These are phyloP conservation scores for Symbiodinium pilosum DNA, from an alignment of 73 alveolate genomes.

Conservation along the genomic window DNA sequence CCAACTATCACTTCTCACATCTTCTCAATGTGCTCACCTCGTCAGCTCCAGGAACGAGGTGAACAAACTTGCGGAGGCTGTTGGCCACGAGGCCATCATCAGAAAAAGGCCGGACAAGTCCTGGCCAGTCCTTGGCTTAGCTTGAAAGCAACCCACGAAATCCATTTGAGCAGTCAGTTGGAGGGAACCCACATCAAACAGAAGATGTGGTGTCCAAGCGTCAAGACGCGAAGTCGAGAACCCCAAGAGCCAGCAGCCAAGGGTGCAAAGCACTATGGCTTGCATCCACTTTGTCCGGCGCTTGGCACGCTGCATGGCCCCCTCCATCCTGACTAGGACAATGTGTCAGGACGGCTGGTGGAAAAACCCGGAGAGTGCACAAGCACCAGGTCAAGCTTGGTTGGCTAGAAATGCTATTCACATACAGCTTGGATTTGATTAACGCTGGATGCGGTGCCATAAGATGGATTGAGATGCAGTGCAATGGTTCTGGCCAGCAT, in stretches of 20 bases:
- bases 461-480: no score
- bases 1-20: no score
- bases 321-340: background rate
- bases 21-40: background rate
- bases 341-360: no score
- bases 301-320: background rate
- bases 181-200: background rate
- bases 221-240: background rate
- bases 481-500: no score
- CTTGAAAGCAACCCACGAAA: background rate
- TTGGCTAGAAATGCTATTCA: no score
- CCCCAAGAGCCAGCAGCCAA: background rate
- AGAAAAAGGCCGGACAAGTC: constrained; percentile 16
- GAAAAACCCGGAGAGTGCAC: no score
- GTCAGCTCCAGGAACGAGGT: background rate
- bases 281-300: background rate
- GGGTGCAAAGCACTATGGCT: background rate
- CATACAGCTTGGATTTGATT: no score
- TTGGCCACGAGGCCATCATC: background rate
- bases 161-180: no score
- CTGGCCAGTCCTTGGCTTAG: background rate
- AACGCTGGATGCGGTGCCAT: no score
- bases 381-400: no score
- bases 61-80: background rate
- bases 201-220: background rate